Evolutionary conservation across 2,329 filamentous ascomycete species (phyloP).

Genomic region (Arthroderma sp.): DNA sequence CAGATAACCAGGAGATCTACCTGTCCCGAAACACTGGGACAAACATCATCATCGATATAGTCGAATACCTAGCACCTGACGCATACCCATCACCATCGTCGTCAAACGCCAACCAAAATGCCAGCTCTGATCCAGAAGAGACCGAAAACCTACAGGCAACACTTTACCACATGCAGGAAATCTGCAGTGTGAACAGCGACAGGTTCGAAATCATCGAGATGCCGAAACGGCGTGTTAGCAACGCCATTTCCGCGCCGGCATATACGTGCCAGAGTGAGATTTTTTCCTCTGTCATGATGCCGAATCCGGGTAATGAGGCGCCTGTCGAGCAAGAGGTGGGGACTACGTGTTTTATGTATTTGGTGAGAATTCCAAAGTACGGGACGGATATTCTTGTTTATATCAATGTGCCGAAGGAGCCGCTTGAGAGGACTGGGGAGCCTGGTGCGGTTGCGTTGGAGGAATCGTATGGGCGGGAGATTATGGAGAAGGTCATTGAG

Average conservation of each 20-base stretch:
- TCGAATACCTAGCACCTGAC: constrained; percentile 53
- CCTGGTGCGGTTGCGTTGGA: constrained; percentile 57
- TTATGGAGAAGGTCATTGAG: constrained; percentile 45
- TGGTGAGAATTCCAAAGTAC: constrained; percentile 62
- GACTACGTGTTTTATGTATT: constrained; percentile 55
- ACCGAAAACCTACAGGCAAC: constrained; percentile 51
- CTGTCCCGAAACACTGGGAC: constrained; percentile 74
- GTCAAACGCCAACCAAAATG: constrained; percentile 4
- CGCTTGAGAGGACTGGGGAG: constrained; percentile 55
- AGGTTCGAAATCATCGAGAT: constrained; percentile 52
- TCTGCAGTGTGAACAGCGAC: constrained; percentile 52
- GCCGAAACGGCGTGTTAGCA: constrained; percentile 41
- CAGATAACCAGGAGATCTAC: constrained; percentile 71
- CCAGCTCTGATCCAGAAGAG: constrained; percentile 16
- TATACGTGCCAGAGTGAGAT: constrained; percentile 10
- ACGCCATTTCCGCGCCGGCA: constrained; percentile 20
- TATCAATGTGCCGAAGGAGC: constrained; percentile 75
- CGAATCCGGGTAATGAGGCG: not conserved
- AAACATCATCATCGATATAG: constrained; percentile 79
- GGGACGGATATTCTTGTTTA: constrained; percentile 72
- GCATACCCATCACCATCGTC: constrained; percentile 12
- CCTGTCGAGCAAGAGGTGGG: constrained; percentile 11
- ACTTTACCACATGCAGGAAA: constrained; percentile 55
- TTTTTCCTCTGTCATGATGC: constrained; percentile 2
- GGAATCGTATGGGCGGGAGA: constrained; percentile 35